Base-by-base conservation (phyloP, 106 monocot species). In the Allium sativum region DNA sequence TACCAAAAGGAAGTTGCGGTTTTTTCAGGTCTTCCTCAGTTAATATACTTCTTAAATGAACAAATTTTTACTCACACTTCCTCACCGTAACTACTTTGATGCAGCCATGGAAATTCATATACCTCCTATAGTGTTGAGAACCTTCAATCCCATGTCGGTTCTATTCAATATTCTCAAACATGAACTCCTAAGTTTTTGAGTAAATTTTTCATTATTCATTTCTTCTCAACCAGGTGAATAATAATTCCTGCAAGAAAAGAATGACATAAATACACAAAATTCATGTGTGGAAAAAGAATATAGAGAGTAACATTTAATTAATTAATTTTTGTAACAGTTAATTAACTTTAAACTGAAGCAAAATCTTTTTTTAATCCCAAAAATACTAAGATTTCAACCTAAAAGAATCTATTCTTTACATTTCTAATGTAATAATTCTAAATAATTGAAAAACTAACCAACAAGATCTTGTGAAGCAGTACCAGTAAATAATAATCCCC, bases 151-250 rank as follows among this genome's bases (percentile, higher is more conserved):
- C 9, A 64, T 74, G 58, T 81, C 72, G 13, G 79, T 75, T 51
- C 89, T 89, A 65, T 94, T 82, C 55, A 95, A 90, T 56, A 95
- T 84, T 8, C 95, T 90, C 73, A 90, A 78, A 74, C 90, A 95
- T 4, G 71, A 79, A 61, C 80, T 90, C 18, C 95, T 90, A 44
- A 65, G 62, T 76, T 81, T 77, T 86, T 95, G 83, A 52, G 67
- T 56, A 10, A 0, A 8, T 31, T 44, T 67, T 62, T 12, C 4
- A 6, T 20, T 48, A n/a, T 4, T 12, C 21, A 13, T 9, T 45
- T 13, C 20, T 14, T 62, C 0, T 21, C 16, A 48, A 12, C 82
- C 90, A 9, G 90, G 84, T 10, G 90, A 87, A 65, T 96, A 93
- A 54, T 93, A 74, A 54, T 76, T 84, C 45, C 95, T 90, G 22